Base-by-base conservation (phyloP, 2,329 filamentous ascomycete genomes). In the Fusarium piperis region DNA sequence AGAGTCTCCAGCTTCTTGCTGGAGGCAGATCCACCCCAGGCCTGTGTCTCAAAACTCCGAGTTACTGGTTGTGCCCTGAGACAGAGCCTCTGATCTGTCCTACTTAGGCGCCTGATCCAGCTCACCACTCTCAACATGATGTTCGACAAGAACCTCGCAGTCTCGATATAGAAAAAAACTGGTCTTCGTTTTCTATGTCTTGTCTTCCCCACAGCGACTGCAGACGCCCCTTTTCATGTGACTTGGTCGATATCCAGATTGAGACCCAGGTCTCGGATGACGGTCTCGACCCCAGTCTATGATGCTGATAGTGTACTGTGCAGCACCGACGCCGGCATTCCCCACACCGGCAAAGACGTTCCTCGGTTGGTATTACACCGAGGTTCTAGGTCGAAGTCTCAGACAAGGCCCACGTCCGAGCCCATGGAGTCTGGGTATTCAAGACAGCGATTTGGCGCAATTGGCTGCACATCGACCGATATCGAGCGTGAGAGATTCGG, bases 201-300 rank as follows among this genome's bases (percentile, higher is more conserved):
- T 35, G 12, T 59, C 16, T 33, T 52, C 70, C 70, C 70, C 66
- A 53, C 70, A 64, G 26, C 33, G 13, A 39, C 70, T 59, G 63
- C 70, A 72, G 66, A 53, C 62, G 52, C 44, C 30, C 15, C 30
- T 41, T 56, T 73, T 51, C 70, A 72, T 72, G 70, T 65, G 70
- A 73, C 65, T 71, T 52, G 26, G 20, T 26, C 18, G 10, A 44
- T 52, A n/a, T 28, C 23, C 10, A 38, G 39, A 9, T 32, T 51
- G 32, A 33, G n/a, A n/a, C 32, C n/a, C n/a, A 15, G 64, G 61
- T 41, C 26, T 16, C 20, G 18, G 51, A 44, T 20, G 33, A 30
- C 38, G 51, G 62, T 20, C 33, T 20, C 5, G 30, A 26, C 46
- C n/a, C n/a, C 15, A 33, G 41, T 58, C 39, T 32, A 59, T 41